These are phyloP conservation scores for Sclerotinia borealis DNA, from an alignment of 2,329 filamentous ascomycete genomes.

Conservation along the genomic window DNA sequence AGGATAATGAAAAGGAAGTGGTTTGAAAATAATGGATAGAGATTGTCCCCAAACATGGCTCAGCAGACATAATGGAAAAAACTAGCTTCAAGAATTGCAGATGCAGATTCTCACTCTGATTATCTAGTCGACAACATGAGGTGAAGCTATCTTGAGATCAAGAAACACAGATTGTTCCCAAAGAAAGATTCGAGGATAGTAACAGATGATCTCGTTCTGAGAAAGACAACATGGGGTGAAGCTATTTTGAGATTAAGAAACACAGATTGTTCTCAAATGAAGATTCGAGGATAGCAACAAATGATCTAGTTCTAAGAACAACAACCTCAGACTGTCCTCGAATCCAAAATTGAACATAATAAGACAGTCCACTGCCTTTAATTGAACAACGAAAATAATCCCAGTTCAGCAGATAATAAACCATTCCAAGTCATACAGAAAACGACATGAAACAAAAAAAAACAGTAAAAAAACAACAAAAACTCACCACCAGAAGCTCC, in stretches of 20 bases:
- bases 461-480: background rate
- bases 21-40: too few species aligned
- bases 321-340: background rate
- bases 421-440: too few species aligned
- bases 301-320: background rate
- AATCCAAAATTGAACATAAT: background rate
- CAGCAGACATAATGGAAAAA: too few species aligned
- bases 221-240: too few species aligned
- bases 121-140: too few species aligned
- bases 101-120: too few species aligned
- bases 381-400: background rate
- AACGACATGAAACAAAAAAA: background rate
- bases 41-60: too few species aligned
- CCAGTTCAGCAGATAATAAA: background rate
- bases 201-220: background rate
- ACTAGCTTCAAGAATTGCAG: too few species aligned
- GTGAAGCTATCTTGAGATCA: too few species aligned
- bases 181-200: too few species aligned
- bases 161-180: background rate
- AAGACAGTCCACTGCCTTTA: background rate
- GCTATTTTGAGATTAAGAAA: too few species aligned
- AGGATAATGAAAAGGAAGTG: too few species aligned
- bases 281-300: background rate
- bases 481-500: background rate
- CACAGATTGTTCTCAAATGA: background rate